These are phyloP conservation scores for Pecoramyces ruminantium DNA, from an alignment of 192 early-diverging fungal genomes.

Conservation along the genomic window DNA sequence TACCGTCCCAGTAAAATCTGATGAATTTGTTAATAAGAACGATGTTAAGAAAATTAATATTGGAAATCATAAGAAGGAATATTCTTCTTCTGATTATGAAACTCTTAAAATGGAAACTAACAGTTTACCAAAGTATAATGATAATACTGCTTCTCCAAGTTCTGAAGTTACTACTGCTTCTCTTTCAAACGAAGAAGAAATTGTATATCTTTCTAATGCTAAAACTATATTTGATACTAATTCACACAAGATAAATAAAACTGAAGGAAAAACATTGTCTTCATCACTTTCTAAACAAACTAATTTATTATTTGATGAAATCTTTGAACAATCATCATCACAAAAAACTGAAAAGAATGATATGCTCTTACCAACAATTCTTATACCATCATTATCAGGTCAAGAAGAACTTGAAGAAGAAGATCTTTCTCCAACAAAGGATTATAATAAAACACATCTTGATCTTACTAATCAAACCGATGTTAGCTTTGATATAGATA, in stretches of 20 bases:
- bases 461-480: background rate
- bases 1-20: background rate
- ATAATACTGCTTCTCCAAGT: background rate
- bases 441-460: background rate
- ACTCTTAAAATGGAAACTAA: background rate
- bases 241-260: background rate
- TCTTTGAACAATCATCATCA: background rate
- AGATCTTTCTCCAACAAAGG: background rate
- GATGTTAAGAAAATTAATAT: background rate
- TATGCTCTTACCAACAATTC: background rate
- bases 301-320: background rate
- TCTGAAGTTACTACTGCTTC: background rate
- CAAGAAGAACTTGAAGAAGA: background rate
- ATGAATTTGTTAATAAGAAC: background rate
- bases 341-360: background rate
- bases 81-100: background rate
- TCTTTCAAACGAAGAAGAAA: background rate
- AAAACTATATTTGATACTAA: background rate
- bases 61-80: background rate
- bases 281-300: background rate
- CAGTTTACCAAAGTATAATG: background rate
- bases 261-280: background rate
- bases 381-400: background rate
- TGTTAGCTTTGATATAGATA: background rate
- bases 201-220: background rate